Evolutionary conservation across 345 rosid genomes (phyloP), one percentile per base, ranked within the genome.

Genomic region (Populus deltoides): DNA sequence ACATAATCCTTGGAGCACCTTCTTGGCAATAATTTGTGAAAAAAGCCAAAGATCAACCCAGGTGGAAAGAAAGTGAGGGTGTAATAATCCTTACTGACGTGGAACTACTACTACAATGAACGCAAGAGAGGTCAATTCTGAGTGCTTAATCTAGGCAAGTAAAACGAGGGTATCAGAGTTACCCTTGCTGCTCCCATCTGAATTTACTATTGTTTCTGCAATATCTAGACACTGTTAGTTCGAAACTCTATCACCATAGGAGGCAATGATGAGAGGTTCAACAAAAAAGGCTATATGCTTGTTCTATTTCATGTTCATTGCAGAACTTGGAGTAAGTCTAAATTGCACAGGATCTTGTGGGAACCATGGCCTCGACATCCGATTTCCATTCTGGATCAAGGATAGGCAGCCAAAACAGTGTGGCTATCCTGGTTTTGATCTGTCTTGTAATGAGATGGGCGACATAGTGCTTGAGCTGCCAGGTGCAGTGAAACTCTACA

Each of bases 321-420:
- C 53, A n/a, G 11, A 31, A 13, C 31, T 66, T 35, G 57, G 57
- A 51, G 57, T 0, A 6, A 18, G 57, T 2, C 18, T 51, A 2
- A 6, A 41, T 0, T 74, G 75, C 70, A 27, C 2, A 11, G 47
- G 6, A 57, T 22, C 47, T 20, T 79, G 82, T 38, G 65, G 70
- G 22, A 16, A 16, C 3, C 7, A 2, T 5, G 82, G 78, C 47
- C 75, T 69, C 0, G 11, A 22, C n/a, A 35, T 79, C 74, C 74
- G 78, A 25, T 79, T 74, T 39, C 82, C 82, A 0, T 79, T 79
- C 53, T 45, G 75, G 3, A 13, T 74, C 39, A 59, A 29, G 59
- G 69, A 22, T 43, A 20, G 13, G 29, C 77, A 79, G 35, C 73
- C 78, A 10, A 11, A 73, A 12, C 36, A 38, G 15, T 67, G 81